Conservation (phyloP, 169 alveolate species). For the Plasmodium cynomolgi region DNA sequence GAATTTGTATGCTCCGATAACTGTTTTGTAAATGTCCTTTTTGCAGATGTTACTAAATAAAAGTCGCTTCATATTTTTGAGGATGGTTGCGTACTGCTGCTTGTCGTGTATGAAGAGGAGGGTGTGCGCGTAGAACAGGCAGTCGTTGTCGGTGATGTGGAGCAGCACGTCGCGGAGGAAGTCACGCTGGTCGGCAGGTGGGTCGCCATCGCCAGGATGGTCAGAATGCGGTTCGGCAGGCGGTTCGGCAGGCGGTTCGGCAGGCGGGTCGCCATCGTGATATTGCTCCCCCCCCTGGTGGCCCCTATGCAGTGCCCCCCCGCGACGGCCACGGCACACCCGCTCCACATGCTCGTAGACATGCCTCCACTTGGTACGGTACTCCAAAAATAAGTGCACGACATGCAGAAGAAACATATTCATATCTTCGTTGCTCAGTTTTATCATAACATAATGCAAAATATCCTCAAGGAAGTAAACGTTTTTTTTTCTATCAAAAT, state of each 20-base stretch:
- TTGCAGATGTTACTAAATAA: conserved; percentile 24
- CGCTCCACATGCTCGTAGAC: not conserved
- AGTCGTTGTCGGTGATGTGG: conserved; percentile 55
- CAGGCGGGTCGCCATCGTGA: too few relatives aligned
- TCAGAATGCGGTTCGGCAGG: not conserved
- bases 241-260: too few relatives aligned
- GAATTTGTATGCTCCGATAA: conserved; percentile 44
- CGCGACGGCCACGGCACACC: not conserved
- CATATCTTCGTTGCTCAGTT: conserved; percentile 15
- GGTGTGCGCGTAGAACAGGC: conserved; percentile 51
- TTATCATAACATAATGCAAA: conserved; percentile 26
- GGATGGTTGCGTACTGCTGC: conserved; percentile 13
- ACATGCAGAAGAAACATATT: conserved; percentile 37
- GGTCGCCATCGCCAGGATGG: not conserved
- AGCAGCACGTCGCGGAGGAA: conserved; percentile 6
- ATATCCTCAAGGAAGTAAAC: conserved; percentile 24
- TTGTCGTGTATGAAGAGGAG: conserved; percentile 57
- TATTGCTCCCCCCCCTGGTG: not conserved
- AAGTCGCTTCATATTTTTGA: conserved; percentile 41
- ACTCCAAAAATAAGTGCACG: conserved; percentile 39
- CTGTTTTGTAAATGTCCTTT: conserved; percentile 36
- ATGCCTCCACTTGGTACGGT: not conserved
- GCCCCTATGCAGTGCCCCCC: not conserved
- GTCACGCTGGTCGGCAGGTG: not conserved
- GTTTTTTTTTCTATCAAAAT: not conserved